Base-by-base conservation (phyloP, 2,329 filamentous ascomycete species). In the Penicillium sp. region DNA sequence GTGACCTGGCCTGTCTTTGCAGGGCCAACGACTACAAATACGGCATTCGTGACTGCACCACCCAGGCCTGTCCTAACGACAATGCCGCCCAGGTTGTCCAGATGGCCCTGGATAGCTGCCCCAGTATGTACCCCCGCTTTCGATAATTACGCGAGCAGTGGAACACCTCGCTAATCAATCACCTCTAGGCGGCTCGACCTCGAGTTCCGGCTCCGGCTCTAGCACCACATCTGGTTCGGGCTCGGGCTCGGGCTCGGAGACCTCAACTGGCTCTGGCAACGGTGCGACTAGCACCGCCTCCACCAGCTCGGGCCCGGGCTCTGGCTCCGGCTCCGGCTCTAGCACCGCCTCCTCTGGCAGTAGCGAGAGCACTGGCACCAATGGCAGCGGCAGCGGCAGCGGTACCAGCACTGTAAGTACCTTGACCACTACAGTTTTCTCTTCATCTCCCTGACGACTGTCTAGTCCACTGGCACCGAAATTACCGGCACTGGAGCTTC, bases 11-110 rank as follows among this genome's bases (percentile, higher is more conserved):
- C 18, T 74, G 71, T 50, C 59, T 69, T 28, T 73, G 70, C 61
- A 57, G 50, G 23, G 65, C 55, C 37, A 20, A 47, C 15, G 47
- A 74, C 61, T 73, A 73, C 53, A 41, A 52, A 19, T 67, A 58
- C 44, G 72, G 72, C 41, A 60, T 75, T 33, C 68, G 64, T 25
- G 72, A 75, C 56, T 75, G 72, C 62, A 67, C 67, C 27, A 31
- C 49, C 11, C 45, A 72, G 53, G 65, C 69, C 21, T 75, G 72
- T 54, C 65, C 66, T 29, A 53, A 46, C 10, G 64, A 67, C 16
- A 57, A 70, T 42, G 44, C 64, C 8, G 39, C 45, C 33, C 32
- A 50, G 10, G 64, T 69, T 32, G 47, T 66, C 23, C 25, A 50
- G 2, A 61, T 57, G 33, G 69, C 64, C 27, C 44, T 60, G n/a